These are phyloP conservation scores for Hymenoscyphus repandus DNA, from an alignment of 2,329 filamentous ascomycete genomes.

Conservation along the genomic window DNA sequence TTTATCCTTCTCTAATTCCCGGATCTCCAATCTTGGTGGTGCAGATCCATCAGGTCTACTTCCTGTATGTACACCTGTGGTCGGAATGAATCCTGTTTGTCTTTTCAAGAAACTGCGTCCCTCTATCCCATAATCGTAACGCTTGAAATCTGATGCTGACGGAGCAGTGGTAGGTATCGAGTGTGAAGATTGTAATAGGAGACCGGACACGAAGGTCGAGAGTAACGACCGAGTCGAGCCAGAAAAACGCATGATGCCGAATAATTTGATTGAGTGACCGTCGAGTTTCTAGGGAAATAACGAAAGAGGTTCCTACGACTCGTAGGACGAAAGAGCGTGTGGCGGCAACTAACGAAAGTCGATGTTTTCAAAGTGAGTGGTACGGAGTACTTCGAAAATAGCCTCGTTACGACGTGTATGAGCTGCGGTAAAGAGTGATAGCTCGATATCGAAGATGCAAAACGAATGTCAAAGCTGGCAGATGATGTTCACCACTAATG, in stretches of 20 bases:
- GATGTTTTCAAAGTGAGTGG: not conserved
- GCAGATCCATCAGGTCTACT: slow-evolving; percentile 16
- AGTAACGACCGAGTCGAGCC: not conserved
- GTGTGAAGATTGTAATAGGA: slow-evolving; percentile 1
- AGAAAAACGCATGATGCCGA: not conserved
- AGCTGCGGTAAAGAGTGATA: no score
- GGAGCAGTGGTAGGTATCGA: not conserved
- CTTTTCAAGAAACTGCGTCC: slow-evolving; percentile 13
- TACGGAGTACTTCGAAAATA: not conserved
- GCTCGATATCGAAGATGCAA: no score
- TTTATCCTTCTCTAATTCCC: slow-evolving; percentile 21
- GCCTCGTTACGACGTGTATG: not conserved
- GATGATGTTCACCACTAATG: no score
- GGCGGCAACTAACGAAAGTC: not conserved
- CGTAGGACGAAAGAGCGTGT: not conserved
- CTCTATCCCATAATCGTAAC: slow-evolving; percentile 21
- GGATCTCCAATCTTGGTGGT: slow-evolving; percentile 23
- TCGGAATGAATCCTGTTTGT: slow-evolving; percentile 10
- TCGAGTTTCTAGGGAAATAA: not conserved
- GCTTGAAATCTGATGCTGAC: not conserved
- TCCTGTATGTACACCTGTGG: slow-evolving; percentile 18
- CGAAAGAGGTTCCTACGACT: not conserved
- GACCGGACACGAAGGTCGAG: not conserved
- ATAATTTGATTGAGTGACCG: not conserved
- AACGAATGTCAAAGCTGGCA: no score